Evolutionary conservation across 352 stramenopile species (phyloP), one percentile per base, ranked within the genome.

Genomic region (Thraustochytrium sp.): DNA sequence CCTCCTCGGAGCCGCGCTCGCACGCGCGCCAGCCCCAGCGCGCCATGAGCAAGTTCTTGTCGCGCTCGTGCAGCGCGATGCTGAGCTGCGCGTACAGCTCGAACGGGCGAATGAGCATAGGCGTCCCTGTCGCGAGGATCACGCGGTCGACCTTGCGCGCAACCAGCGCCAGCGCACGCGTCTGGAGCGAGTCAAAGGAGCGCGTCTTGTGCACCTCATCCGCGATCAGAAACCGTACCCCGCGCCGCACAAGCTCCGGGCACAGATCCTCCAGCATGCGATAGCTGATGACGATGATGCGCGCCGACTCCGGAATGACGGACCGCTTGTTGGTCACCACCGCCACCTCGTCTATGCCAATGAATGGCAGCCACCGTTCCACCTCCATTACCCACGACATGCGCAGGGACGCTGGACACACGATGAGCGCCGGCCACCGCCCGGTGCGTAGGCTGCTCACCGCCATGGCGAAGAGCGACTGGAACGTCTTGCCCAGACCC

Each of bases 401-500:
- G 49, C 88, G 85, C 3, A 92, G 78, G 36, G 77, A 87, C 0
- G 89, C 88, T 4, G 89, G 89, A 82, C 89, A 92, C 0, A 88
- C 85, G 48, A 88, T 87, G 16, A 88, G 74, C 42, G 86, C 75
- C 23, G 86, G 86, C 86, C 88, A 92, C 36, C 83, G 61, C 64
- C 78, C 62, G 8, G 38, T 21, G 75, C 73, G 51, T n/a, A 78
- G 49, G 40, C 65, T 44, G 34, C 29, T 76, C 2, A 86, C 36
- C 13, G 56, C 76, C 26, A 72, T 11, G 51, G 21, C 26, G 76
- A 64, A 55, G 36, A 99, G 98, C 29, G 96, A 99, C 90, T 99
- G 96, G 21, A 99, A 91, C 8, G 97, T 99, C 86, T 99, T 99
- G 0, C 95, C 95, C 4, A 91, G 72, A 42, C 89, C 89, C 93